These are phyloP conservation scores for Dendrobium huoshanense DNA, from an alignment of 106 monocot species.

Conservation along the genomic window DNA sequence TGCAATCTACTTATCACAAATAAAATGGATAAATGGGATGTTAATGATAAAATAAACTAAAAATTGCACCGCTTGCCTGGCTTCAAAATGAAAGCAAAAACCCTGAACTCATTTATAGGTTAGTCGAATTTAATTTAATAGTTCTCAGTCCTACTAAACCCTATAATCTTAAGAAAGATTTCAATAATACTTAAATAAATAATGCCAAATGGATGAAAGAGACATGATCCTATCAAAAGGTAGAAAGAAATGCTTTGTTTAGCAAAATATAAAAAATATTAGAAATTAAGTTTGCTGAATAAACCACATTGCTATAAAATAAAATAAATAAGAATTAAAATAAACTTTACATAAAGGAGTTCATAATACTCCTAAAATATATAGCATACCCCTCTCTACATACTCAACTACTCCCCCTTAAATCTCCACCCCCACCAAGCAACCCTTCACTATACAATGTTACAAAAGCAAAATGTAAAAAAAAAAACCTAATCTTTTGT, in stretches of 20 bases:
- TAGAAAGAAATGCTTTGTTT: background rate
- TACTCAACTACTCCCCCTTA: background rate
- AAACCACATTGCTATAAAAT: too few species aligned
- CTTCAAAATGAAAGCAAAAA: background rate
- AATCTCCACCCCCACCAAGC: background rate
- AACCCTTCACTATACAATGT: background rate
- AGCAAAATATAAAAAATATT: background rate
- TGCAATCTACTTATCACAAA: background rate
- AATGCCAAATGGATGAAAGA: background rate
- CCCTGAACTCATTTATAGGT: too few species aligned
- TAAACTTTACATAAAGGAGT: background rate
- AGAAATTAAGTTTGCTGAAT: background rate
- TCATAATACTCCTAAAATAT: background rate
- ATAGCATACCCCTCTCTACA: background rate
- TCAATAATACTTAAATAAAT: slow-evolving; percentile 1
- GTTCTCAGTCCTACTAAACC: background rate
- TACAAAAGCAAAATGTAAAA: background rate
- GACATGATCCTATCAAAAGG: background rate
- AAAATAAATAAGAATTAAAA: background rate
- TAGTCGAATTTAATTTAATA: background rate
- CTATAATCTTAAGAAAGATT: background rate
- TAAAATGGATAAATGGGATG: background rate
- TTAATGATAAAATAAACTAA: background rate
- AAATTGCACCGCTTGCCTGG: background rate
- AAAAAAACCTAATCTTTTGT: background rate